Evolutionary conservation across 352 stramenopile genomes (phyloP), one percentile per base, ranked within the genome.

Genomic region (Elongisporangium undulatum): DNA sequence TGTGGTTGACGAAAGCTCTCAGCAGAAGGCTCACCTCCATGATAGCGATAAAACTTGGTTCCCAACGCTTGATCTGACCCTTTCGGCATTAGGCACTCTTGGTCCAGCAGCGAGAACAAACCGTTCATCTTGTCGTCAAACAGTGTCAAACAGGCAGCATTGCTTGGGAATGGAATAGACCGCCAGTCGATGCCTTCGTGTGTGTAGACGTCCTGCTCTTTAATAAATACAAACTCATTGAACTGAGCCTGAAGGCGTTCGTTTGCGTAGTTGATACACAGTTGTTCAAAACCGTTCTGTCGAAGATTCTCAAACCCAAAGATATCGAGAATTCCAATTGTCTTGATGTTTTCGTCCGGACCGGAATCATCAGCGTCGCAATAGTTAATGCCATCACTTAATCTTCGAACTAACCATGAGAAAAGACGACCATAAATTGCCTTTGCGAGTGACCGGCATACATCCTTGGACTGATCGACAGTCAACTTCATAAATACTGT

Each of bases 401-500:
- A 62, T 23, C 86, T 81, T 8, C 75, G 68, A 4, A 99, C 96
- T 50, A 99, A 87, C 78, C 92, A 98, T 26, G 90, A 86, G 73
- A 99, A 99, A 1, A 99, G 74, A 2, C 90, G 85, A 7, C 89
- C 92, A 65, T 99, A 99, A 10, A 98, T 94, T 12, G 95, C 88
- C 67, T 99, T 99, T 13, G 96, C 93, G 1, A 99, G 76, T 0
- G 96, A 98, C 59, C 97, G 88, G 26, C 89, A 87, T 8, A 94
- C 94, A 58, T 98, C 97, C 26, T 88, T 90, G 53, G 71, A 81
- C 58, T 94, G 86, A 16, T 77, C 78, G 0, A 77, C 66, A 29
- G 71, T 90, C 53, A 88, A 72, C 51, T 89, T 79, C 13, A 96
- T 71, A 20, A 87, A 85, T 63, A 98, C 83, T 22, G 87, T 68